phyloP scores from a whole-genome alignment of 2,329 filamentous ascomycete genomes.

The Fusarium decemcellulare region DNA sequence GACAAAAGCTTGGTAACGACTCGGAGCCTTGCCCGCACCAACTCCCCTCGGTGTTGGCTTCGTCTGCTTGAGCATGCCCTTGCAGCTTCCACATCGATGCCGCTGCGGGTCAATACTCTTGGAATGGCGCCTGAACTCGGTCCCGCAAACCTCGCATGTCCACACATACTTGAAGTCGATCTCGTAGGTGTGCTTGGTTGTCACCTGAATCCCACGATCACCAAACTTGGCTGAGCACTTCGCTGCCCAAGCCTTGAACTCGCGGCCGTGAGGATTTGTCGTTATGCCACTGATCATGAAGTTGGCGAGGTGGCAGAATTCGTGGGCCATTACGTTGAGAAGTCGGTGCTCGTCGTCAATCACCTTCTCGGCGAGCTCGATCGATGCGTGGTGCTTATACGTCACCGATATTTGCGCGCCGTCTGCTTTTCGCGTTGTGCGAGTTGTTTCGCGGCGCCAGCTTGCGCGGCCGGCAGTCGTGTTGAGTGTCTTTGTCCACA shows the following conservation, averaged over 20 bases:
- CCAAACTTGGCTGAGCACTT: slow-evolving; percentile 71
- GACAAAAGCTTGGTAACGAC: slow-evolving; percentile 68
- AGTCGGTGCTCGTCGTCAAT: slow-evolving; percentile 84
- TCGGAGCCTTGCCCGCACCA: slow-evolving; percentile 43
- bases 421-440: slow-evolving; percentile 48
- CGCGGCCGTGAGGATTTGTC: slow-evolving; percentile 84
- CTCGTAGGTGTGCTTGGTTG: slow-evolving; percentile 89
- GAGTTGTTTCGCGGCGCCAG: slow-evolving; percentile 75
- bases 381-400: slow-evolving; percentile 76
- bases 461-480: slow-evolving; percentile 84
- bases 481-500: slow-evolving; percentile 85
- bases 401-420: slow-evolving; percentile 46
- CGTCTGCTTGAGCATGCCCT: slow-evolving; percentile 78
- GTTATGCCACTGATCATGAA: slow-evolving; percentile 87
- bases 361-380: slow-evolving; percentile 91
- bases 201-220: slow-evolving; percentile 79
- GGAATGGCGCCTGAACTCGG: slow-evolving; percentile 86
- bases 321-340: slow-evolving; percentile 93
- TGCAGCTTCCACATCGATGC: slow-evolving; percentile 85
- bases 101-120: slow-evolving; percentile 83
- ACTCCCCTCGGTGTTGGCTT: slow-evolving; percentile 75
- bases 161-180: slow-evolving; percentile 96
- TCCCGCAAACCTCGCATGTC: slow-evolving; percentile 78
- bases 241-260: slow-evolving; percentile 83
- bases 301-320: slow-evolving; percentile 94